Conservation (phyloP, 2,329 filamentous ascomycete species). For the Talaromyces pinophilus region DNA sequence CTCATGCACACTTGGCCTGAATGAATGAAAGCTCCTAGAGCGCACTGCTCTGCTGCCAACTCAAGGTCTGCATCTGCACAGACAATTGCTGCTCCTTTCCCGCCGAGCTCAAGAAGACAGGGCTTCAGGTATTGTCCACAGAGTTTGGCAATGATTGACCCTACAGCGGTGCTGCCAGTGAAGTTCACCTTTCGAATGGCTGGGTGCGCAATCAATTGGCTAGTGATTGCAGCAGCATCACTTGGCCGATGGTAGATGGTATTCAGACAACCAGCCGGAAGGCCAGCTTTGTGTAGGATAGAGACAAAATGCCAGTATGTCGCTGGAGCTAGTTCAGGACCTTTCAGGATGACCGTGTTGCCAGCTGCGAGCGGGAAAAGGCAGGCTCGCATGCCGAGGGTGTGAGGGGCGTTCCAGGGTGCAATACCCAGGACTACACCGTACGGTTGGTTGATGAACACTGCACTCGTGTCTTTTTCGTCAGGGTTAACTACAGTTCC, state of each 20-base stretch:
- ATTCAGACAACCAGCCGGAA: background rate
- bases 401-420: background rate
- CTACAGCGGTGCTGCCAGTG: background rate
- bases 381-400: background rate
- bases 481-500: background rate
- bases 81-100: constrained; percentile 49
- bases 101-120: constrained; percentile 52
- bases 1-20: background rate
- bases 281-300: background rate
- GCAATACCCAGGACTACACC: background rate
- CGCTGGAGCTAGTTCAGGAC: background rate
- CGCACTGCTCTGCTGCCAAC: background rate
- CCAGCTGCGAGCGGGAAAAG: background rate
- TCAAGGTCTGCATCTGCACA: constrained; percentile 46
- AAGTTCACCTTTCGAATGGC: background rate
- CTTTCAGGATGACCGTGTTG: background rate
- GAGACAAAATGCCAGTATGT: background rate
- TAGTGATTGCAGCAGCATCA: background rate
- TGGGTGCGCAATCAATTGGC: background rate
- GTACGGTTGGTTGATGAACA: background rate
- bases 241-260: background rate
- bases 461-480: background rate
- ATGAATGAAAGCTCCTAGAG: background rate
- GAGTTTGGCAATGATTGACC: constrained; percentile 17
- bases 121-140: constrained; percentile 48